A percentile compares a stretch with the other conserved stretches of the same genome.
These are phyloP conservation scores for Nitzschia sp. DNA, from an alignment of 108 stramenopile species.

Conservation along the genomic window DNA sequence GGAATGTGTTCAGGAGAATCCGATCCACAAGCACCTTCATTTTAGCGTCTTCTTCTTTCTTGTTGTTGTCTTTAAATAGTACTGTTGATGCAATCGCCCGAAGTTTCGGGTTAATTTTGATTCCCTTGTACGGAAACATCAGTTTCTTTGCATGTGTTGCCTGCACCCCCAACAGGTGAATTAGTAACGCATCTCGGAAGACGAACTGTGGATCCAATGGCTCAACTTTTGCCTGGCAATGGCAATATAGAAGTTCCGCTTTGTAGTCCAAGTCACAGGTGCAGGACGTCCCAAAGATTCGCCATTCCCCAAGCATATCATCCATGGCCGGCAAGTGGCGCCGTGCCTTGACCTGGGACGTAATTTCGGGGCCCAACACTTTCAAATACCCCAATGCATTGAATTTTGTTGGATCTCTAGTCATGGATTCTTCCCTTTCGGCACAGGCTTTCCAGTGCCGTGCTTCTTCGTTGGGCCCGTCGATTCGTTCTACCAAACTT, in stretches of 20 bases:
- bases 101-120: conserved; percentile 38
- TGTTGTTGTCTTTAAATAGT: neutral
- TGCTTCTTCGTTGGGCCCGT: conserved; percentile 13
- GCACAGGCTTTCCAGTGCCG: conserved; percentile 25
- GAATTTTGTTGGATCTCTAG: conserved; percentile 6
- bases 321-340: conserved; percentile 40
- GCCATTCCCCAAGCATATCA: conserved; percentile 44
- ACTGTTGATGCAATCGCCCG: neutral
- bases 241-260: conserved; percentile 67
- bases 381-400: conserved; percentile 11
- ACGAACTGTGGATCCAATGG: conserved; percentile 57
- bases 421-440: neutral
- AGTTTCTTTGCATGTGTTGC: conserved; percentile 34
- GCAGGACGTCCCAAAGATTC: conserved; percentile 57
- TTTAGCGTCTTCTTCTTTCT: neutral
- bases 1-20: conserved; percentile 49
- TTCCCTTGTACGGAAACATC: conserved; percentile 51
- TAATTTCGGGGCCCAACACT: conserved; percentile 25
- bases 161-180: conserved; percentile 55
- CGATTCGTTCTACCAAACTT: conserved; percentile 14
- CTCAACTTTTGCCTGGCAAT: conserved; percentile 71
- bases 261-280: conserved; percentile 38
- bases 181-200: conserved; percentile 70
- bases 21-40: neutral
- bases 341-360: conserved; percentile 19